Conservation (phyloP, 768 basidiomycete species). For the Phaffia tasmanica region DNA sequence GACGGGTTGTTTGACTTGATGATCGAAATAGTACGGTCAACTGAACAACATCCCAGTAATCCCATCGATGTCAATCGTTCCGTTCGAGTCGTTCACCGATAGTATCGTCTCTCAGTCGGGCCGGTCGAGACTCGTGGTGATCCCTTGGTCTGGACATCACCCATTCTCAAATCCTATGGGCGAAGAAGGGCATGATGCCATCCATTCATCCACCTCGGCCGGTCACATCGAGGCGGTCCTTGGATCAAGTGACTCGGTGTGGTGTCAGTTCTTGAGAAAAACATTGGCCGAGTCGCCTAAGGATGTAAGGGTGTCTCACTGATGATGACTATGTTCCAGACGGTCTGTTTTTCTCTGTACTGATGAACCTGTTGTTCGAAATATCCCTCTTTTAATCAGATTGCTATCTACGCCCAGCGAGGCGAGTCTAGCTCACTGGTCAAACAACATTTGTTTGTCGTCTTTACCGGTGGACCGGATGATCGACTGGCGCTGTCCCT, state of each 20-base stretch:
- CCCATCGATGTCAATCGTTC: slow-evolving; percentile 62
- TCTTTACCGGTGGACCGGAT: slow-evolving; percentile 91
- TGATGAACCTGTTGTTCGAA: neutral
- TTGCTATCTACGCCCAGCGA: slow-evolving; percentile 76
- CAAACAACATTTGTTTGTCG: slow-evolving; percentile 39
- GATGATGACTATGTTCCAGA: no score
- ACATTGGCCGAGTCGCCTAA: slow-evolving; percentile 61
- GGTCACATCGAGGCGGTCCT: slow-evolving; percentile 69
- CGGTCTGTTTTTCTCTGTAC: neutral
- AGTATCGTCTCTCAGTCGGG: slow-evolving; percentile 54
- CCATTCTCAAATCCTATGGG: slow-evolving; percentile 42
- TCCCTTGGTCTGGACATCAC: slow-evolving; percentile 63
- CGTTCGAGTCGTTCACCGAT: slow-evolving; percentile 58
- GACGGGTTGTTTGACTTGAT: no score
- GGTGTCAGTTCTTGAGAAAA: slow-evolving; percentile 62
- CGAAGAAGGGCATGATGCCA: slow-evolving; percentile 8
- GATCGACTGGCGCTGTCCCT: slow-evolving; percentile 75
- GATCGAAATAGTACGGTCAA: slow-evolving; percentile 46
- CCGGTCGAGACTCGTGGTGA: slow-evolving; percentile 59
- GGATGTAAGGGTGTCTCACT: slow-evolving; percentile 42
- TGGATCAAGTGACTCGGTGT: slow-evolving; percentile 39
- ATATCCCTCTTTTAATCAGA: neutral
- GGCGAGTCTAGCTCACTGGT: slow-evolving; percentile 36
- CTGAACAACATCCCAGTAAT: slow-evolving; percentile 57
- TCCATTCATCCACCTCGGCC: neutral